Evolutionary conservation across 2,329 filamentous ascomycete genomes (phyloP), one percentile per base, ranked within the genome.

Genomic region (Diaporthe capsici): DNA sequence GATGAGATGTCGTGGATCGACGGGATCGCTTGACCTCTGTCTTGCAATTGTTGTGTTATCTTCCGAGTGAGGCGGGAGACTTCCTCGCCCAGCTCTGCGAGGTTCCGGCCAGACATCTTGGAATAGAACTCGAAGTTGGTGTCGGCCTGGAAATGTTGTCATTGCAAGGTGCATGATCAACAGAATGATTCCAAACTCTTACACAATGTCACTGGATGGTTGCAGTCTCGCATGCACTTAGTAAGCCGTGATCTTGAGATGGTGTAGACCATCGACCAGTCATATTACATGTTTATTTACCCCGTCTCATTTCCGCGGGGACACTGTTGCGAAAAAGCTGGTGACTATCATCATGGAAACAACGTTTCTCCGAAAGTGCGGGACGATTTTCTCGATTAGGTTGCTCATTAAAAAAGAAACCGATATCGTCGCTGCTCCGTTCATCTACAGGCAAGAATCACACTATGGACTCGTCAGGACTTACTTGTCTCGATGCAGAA

Each of bases 1-100:
- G 31, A 8, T 25, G 22, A 68, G 2, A 8, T 25, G 12, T 68
- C 31, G 15, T 22, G 7, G 34, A 22, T 39, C 4, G 47, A 53
- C 0, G 47, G 65, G 8, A 20, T 53, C 3, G 31, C 10, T 53
- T 53, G 31, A 4, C 65, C 47, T 28, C 15, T 20, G 4, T 13
- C 2, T 8, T 53, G 65, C 8, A 68, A 7, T 13, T 39, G 34
- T 51, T 68, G 31, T 28, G 65, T 25, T 39, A 39, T 68, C 15
- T 68, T 20, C 22, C 20, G 7, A 15, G 47, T 53, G 47, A 68
- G 65, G 8, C 65, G 31, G 2, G 47, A 53, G 31, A 68, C 6
- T 13, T 68, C 65, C 31, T 68, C 65, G 47, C 65, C 31, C 22
- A 68, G 31, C 22, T 68, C 44, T 25, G 31, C 15, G 22, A 68